These are phyloP conservation scores for Yamadazyma trypodendri DNA, from an alignment of 1,139 yeast genomes.

Conservation along the genomic window DNA sequence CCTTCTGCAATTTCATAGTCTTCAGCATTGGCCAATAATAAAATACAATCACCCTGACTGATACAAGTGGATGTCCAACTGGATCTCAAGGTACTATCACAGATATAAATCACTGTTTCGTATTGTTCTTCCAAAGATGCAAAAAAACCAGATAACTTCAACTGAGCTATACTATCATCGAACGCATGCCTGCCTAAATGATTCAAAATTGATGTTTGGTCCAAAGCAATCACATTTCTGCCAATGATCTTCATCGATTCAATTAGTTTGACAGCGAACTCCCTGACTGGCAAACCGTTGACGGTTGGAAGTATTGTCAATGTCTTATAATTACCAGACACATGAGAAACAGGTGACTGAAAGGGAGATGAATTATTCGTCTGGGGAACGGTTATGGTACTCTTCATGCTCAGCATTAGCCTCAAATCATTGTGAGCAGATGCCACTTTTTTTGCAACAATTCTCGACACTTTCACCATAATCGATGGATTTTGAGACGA, in stretches of 20 bases:
- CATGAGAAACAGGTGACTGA: slow-evolving; percentile 24
- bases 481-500: slow-evolving; percentile 86
- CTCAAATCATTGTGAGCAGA: slow-evolving; percentile 19
- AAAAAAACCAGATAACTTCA: slow-evolving; percentile 85
- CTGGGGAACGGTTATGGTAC: slow-evolving; percentile 19
- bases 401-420: slow-evolving; percentile 10
- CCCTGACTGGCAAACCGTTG: slow-evolving; percentile 76
- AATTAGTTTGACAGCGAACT: slow-evolving; percentile 74
- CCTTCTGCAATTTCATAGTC: slow-evolving; percentile 62
- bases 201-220: slow-evolving; percentile 75
- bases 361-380: slow-evolving; percentile 14
- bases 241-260: slow-evolving; percentile 72
- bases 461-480: slow-evolving; percentile 84
- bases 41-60: slow-evolving; percentile 89
- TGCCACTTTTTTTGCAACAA: slow-evolving; percentile 74
- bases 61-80: slow-evolving; percentile 93
- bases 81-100: slow-evolving; percentile 80
- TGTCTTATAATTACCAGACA: slow-evolving; percentile 62
- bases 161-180: slow-evolving; percentile 73
- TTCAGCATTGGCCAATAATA: slow-evolving; percentile 67
- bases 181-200: slow-evolving; percentile 92
- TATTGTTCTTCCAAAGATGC: slow-evolving; percentile 89
- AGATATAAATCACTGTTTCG: slow-evolving; percentile 83
- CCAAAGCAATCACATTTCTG: slow-evolving; percentile 70
- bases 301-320: slow-evolving; percentile 81